Base-by-base conservation (phyloP, 176 grass and related monocot species). In the Paspalum vaginatum region DNA sequence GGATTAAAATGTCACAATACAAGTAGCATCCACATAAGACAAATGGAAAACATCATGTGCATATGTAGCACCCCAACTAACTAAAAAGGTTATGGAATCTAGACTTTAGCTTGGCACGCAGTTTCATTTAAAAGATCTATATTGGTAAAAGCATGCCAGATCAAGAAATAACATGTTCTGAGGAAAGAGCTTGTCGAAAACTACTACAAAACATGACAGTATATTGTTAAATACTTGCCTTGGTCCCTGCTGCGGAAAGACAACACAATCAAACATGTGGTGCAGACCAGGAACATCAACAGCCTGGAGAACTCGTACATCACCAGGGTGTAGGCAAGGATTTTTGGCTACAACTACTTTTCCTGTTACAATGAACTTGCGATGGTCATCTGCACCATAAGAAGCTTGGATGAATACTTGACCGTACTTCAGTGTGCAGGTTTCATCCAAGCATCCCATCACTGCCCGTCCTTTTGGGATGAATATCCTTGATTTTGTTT, bases 381-480 rank as follows among this genome's bases (percentile, higher is more conserved):
- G 9, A 52, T 24, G 17, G 7, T 81, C 87, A 65, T 63, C 38
- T 80, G 61, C 90, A 64, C 61, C 1, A 59, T 62, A 46, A 61
- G 92, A 92, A 87, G 79, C 65, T 84, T 85, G 86, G 81, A 98
- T 27, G 84, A 94, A 98, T 32, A 94, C 90, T 65, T 98, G 55
- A 2, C 86, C 92, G 53, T 98, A 94, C 58, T 91, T 74, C 24
- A 98, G 88, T 50, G 27, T 85, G 20, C 80, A 6, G 50, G 83
- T 94, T 87, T 98, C 95, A 84, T 98, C 95, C 84, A 98, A 84
- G 76, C 92, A 98, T 55, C 95, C 95, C 88, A 98, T 87, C 92
- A 98, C 90, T 66, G 90, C 69, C 66, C 90, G 82, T 56, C 95
- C 95, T 76, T 89, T 1, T 83, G 75, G 81, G 84, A 98, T 85